Evolutionary conservation across 2,329 filamentous ascomycete species (phyloP).

Genomic region (Lasiodiplodia sp.): DNA sequence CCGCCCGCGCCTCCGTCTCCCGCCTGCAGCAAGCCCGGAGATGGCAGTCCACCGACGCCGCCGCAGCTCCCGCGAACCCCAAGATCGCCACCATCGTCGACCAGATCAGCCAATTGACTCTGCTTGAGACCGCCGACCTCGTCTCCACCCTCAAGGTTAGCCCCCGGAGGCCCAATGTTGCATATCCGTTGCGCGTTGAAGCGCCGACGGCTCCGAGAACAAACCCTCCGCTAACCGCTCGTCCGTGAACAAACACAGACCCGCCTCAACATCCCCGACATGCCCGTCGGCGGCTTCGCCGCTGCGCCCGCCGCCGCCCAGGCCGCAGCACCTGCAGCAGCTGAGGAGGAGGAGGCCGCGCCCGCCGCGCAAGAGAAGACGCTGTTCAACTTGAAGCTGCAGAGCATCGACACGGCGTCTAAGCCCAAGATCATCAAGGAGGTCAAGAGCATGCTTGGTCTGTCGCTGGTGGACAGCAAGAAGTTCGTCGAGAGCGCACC

Average conservation of each 20-base stretch:
- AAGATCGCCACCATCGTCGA: slow-evolving; percentile 97
- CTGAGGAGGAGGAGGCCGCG: slow-evolving; percentile 83
- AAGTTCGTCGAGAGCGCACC: slow-evolving; percentile 99
- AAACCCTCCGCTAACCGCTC: slow-evolving; percentile 26
- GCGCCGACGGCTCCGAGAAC: slow-evolving; percentile 11
- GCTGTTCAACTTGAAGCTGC: slow-evolving; percentile 94
- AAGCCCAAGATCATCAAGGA: slow-evolving; percentile 99
- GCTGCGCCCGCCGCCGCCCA: slow-evolving; percentile 66
- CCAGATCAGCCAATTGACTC: slow-evolving; percentile 97
- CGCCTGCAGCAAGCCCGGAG: slow-evolving; percentile 64
- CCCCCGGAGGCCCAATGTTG: not conserved
- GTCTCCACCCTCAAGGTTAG: slow-evolving; percentile 92
- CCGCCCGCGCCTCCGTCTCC: slow-evolving; percentile 44
- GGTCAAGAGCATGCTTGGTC: slow-evolving; percentile 92
- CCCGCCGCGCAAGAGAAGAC: slow-evolving; percentile 93
- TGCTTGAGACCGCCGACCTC: slow-evolving; percentile 96
- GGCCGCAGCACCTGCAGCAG: slow-evolving; percentile 66
- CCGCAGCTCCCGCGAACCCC: slow-evolving; percentile 71
- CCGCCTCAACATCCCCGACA: slow-evolving; percentile 96
- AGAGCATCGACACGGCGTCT: slow-evolving; percentile 82
- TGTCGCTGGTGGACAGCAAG: slow-evolving; percentile 98
- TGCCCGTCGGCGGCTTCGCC: slow-evolving; percentile 91
- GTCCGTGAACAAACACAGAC: slow-evolving; percentile 62
- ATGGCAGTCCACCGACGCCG: slow-evolving; percentile 85
- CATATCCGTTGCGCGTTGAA: not conserved